Conservation (phyloP, 805 yeast species). For the Candida tibetensis region DNA sequence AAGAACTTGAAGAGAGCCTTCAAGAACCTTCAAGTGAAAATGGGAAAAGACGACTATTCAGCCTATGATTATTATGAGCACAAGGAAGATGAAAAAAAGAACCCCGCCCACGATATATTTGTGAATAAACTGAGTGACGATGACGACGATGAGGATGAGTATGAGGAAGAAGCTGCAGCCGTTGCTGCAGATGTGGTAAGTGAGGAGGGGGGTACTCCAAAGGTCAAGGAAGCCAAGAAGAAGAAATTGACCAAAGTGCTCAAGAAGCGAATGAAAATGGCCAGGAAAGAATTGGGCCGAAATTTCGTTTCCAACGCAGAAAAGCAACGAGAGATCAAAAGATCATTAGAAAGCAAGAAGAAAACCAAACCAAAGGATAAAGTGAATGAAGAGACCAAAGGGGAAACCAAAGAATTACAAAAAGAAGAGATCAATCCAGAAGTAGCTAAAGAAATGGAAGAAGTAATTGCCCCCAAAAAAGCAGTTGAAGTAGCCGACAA, state of each 20-base stretch:
- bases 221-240: slow-evolving; percentile 12
- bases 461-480: slow-evolving; percentile 3
- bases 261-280: slow-evolving; percentile 19
- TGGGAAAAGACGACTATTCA: slow-evolving; percentile 31
- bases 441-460: slow-evolving; percentile 5
- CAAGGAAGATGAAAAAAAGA: slow-evolving; percentile 13
- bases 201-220: neutral
- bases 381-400: slow-evolving; percentile 5
- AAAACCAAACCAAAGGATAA: slow-evolving; percentile 6
- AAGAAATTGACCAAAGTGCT: slow-evolving; percentile 10
- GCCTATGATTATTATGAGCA: slow-evolving; percentile 35
- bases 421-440: neutral
- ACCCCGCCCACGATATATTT: slow-evolving; percentile 18
- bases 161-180: slow-evolving; percentile 1
- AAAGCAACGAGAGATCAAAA: slow-evolving; percentile 8
- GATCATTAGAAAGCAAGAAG: slow-evolving; percentile 3
- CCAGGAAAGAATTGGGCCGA: slow-evolving; percentile 23
- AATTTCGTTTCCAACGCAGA: slow-evolving; percentile 11
- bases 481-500: slow-evolving; percentile 1
- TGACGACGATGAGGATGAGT: slow-evolving; percentile 9
- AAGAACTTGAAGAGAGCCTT: slow-evolving; percentile 22
- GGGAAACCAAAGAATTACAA: slow-evolving; percentile 4
- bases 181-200: neutral
- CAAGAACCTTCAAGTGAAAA: slow-evolving; percentile 25
- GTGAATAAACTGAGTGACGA: slow-evolving; percentile 20